These are phyloP conservation scores for Vachellia pachyceras DNA, from an alignment of 306 rosid species.

Conservation along the genomic window DNA sequence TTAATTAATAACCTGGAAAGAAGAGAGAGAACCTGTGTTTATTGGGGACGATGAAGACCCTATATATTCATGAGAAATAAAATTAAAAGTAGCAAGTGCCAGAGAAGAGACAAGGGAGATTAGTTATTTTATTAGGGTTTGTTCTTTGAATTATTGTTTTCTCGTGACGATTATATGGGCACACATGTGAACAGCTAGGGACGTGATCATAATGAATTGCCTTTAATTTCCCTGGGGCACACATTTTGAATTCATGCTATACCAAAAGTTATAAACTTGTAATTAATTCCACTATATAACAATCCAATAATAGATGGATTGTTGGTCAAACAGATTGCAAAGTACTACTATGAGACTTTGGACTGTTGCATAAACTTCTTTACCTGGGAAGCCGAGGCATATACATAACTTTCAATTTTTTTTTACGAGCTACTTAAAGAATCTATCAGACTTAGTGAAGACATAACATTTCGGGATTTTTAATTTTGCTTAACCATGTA, in stretches of 20 bases:
- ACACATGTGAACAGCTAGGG: constrained; percentile 68
- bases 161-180: constrained; percentile 60
- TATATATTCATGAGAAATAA: constrained; percentile 22
- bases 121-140: constrained; percentile 28
- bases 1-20: not conserved
- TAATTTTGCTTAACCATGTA: not conserved
- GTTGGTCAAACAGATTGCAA: not conserved
- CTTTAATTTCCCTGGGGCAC: constrained; percentile 52
- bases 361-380: not conserved
- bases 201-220: constrained; percentile 39
- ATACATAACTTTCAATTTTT: not conserved
- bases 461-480: not conserved
- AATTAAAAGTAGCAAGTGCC: constrained; percentile 23
- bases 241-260: constrained; percentile 30
- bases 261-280: not conserved
- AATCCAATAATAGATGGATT: not conserved
- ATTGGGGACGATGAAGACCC: constrained; percentile 1
- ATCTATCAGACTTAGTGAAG: not conserved
- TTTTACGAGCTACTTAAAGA: not conserved
- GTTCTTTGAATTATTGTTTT: constrained; percentile 55
- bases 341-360: not conserved
- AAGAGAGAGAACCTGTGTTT: not conserved
- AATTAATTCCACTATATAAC: not conserved
- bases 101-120: constrained; percentile 46
- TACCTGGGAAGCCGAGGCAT: not conserved